Evolutionary conservation across 2,329 filamentous ascomycete genomes (phyloP).

Genomic region (Sclerotinia sclerotiorum): DNA sequence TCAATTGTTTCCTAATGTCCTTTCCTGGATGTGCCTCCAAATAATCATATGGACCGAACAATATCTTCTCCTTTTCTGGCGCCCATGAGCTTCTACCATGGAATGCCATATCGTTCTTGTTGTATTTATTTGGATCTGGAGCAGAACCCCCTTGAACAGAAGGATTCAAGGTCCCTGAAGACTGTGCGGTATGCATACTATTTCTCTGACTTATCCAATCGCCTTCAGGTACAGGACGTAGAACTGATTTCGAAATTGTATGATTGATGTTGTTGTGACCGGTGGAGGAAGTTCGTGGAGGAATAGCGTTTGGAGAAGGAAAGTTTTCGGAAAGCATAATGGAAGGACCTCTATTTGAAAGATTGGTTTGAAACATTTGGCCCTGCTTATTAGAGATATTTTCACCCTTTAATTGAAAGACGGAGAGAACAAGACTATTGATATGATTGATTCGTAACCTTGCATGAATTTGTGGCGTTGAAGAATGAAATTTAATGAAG

Average conservation of each 20-base stretch:
- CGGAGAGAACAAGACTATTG: not conserved
- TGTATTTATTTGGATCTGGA: constrained; percentile 35
- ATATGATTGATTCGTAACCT: constrained; percentile 10
- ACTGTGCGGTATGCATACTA: constrained; percentile 29
- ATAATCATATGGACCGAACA: constrained; percentile 79
- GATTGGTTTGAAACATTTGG: constrained; percentile 19
- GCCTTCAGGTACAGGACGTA: constrained; percentile 59
- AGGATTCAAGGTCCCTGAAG: constrained; percentile 32
- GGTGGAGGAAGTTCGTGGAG: constrained; percentile 70
- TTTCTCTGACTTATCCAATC: constrained; percentile 57
- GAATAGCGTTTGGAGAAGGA: constrained; percentile 65
- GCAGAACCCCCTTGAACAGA: constrained; percentile 28
- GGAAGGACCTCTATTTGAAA: constrained; percentile 21
- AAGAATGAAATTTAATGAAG: constrained; percentile 3
- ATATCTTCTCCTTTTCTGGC: constrained; percentile 71
- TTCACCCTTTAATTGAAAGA: not conserved
- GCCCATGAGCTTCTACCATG: constrained; percentile 54
- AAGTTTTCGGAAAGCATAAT: constrained; percentile 34
- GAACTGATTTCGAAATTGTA: constrained; percentile 41
- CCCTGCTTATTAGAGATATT: not conserved
- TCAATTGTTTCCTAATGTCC: constrained; percentile 77
- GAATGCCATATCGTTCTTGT: constrained; percentile 38
- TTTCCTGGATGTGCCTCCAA: constrained; percentile 77
- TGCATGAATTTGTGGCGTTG: constrained; percentile 1
- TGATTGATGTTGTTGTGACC: constrained; percentile 44